Conservation (phyloP, 495 filamentous ascomycete species). For the Daldinia childiae region DNA sequence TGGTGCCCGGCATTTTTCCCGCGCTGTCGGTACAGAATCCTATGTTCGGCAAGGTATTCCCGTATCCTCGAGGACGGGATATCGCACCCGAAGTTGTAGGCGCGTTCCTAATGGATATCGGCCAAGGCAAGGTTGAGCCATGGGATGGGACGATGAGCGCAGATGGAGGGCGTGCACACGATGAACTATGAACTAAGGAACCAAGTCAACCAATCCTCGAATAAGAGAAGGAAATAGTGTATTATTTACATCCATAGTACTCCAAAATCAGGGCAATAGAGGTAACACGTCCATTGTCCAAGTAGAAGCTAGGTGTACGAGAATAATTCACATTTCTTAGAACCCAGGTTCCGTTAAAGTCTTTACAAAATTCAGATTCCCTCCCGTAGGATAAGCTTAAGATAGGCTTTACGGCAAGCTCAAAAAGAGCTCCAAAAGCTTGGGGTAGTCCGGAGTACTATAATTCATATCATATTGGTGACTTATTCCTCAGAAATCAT, state of each 20-base stretch:
- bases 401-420: slow-evolving; percentile 38
- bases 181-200: slow-evolving; percentile 47
- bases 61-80: slow-evolving; percentile 43
- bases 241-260: slow-evolving; percentile 15
- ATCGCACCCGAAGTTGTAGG: slow-evolving; percentile 51
- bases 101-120: slow-evolving; percentile 56
- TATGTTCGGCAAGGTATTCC: slow-evolving; percentile 54
- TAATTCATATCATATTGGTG: slow-evolving; percentile 22
- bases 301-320: not conserved
- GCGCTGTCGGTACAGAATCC: slow-evolving; percentile 57
- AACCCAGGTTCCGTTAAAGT: not conserved
- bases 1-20: slow-evolving; percentile 38
- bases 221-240: not conserved
- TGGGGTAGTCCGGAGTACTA: slow-evolving; percentile 49
- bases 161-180: slow-evolving; percentile 33
- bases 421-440: slow-evolving; percentile 50
- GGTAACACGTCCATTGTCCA: not conserved
- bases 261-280: not conserved
- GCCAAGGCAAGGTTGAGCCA: slow-evolving; percentile 52
- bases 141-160: slow-evolving; percentile 45
- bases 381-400: not conserved
- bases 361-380: not conserved
- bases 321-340: not conserved
- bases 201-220: not conserved
- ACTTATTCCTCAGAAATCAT: slow-evolving; percentile 6